Conservation (phyloP, 1,284 basidiomycete genomes). For the Cerioporus squamosus region DNA sequence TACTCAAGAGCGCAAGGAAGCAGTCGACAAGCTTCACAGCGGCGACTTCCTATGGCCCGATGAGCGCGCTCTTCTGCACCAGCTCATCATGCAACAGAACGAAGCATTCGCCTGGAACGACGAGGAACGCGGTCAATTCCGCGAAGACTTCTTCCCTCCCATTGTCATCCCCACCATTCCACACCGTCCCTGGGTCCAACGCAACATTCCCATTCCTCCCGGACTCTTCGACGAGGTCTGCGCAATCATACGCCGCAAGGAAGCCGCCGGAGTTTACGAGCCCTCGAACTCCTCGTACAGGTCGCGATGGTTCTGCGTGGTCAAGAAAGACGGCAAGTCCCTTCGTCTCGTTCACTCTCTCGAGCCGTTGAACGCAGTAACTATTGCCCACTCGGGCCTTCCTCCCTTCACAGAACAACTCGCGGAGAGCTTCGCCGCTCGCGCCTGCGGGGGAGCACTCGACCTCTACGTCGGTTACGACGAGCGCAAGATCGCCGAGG, state of each 20-base stretch:
- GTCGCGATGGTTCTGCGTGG: conserved; percentile 43
- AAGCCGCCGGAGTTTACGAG: conserved; percentile 39
- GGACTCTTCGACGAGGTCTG: conserved; percentile 40
- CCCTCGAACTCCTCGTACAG: conserved; percentile 42
- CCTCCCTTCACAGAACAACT: conserved; percentile 34
- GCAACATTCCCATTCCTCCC: conserved; percentile 44
- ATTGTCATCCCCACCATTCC: conserved; percentile 37
- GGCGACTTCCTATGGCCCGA: conserved; percentile 36
- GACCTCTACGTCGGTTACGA: conserved; percentile 33
- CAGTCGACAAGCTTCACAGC: conserved; percentile 29
- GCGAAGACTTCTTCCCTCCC: conserved; percentile 39
- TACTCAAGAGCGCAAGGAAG: conserved; percentile 34
- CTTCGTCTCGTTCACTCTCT: conserved; percentile 39
- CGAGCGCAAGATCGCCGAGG: conserved; percentile 23
- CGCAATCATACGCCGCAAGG: conserved; percentile 36
- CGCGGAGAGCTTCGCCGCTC: conserved; percentile 28
- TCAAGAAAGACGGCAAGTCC: conserved; percentile 42
- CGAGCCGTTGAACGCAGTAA: conserved; percentile 39
- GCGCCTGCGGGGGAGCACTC: conserved; percentile 27
- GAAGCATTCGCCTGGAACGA: conserved; percentile 40
- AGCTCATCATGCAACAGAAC: conserved; percentile 37
- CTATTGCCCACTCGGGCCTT: conserved; percentile 35
- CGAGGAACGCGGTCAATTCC: conserved; percentile 37
- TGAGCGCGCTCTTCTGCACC: conserved; percentile 36
- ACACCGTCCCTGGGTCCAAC: conserved; percentile 41